Evolutionary conservation across 768 basidiomycete genomes (phyloP).

Genomic region (Leccinum subtestaceum): DNA sequence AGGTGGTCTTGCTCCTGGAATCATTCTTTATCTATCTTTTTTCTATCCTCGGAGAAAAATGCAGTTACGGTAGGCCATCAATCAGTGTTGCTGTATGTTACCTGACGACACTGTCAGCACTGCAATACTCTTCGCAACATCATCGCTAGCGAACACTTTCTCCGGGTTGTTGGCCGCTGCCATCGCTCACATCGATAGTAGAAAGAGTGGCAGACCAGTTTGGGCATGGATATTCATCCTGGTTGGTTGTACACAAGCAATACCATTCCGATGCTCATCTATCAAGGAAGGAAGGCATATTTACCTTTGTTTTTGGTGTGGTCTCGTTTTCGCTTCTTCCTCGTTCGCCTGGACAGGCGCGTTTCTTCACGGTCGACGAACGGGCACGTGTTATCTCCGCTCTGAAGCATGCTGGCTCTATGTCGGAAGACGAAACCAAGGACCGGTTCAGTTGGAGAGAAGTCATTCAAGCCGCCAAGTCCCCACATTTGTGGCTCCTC

Average conservation of each 20-base stretch:
- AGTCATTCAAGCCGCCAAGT: slow-evolving; percentile 44
- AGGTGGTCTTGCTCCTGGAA: slow-evolving; percentile 59
- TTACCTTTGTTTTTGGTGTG: slow-evolving; percentile 59
- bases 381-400: slow-evolving; percentile 42
- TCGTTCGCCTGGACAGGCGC: slow-evolving; percentile 39
- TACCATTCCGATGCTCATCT: neutral
- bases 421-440: slow-evolving; percentile 39
- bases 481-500: slow-evolving; percentile 52
- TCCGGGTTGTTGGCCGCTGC: slow-evolving; percentile 63
- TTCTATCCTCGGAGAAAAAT: slow-evolving; percentile 37
- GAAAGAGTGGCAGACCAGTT: slow-evolving; percentile 43
- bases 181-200: slow-evolving; percentile 55
- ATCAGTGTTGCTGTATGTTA: neutral
- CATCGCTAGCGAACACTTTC: slow-evolving; percentile 58
- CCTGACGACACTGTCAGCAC: slow-evolving; percentile 28
- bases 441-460: slow-evolving; percentile 59
- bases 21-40: slow-evolving; percentile 55
- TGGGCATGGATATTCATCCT: slow-evolving; percentile 65
- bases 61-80: slow-evolving; percentile 15
- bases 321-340: slow-evolving; percentile 50
- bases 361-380: slow-evolving; percentile 52
- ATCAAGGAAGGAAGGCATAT: slow-evolving; percentile 48
- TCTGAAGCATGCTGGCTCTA: slow-evolving; percentile 26
- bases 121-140: slow-evolving; percentile 38
- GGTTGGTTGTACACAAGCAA: slow-evolving; percentile 24